Evolutionary conservation across 225 moss, liverwort and hornwort species (phyloP).

Genomic region (Thuidium tamariscinum): DNA sequence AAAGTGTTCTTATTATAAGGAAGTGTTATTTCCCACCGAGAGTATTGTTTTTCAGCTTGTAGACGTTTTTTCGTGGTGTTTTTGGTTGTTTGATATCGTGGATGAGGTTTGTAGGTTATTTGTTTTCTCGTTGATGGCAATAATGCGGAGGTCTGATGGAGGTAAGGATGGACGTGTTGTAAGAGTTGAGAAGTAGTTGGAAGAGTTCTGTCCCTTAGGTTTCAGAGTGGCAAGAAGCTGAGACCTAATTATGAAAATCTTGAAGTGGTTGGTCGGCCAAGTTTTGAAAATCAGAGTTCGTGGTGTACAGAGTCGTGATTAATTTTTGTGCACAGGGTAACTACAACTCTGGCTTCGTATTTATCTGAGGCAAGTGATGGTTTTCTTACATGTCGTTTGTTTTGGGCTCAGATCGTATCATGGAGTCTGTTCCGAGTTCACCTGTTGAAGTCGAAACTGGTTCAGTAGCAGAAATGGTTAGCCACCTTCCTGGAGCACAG

Average conservation of each 20-base stretch:
- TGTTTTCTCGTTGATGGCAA: neutral
- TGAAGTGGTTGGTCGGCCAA: neutral
- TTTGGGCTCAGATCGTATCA: constrained; percentile 7
- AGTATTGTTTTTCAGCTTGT: neutral
- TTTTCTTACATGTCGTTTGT: neutral
- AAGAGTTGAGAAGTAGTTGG: neutral
- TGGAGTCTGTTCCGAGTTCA: constrained; percentile 20
- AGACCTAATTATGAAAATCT: constrained; percentile 12
- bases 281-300: neutral
- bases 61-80: neutral
- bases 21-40: neutral
- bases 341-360: neutral
- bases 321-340: neutral
- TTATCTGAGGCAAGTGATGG: neutral
- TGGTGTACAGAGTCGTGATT: neutral
- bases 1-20: neutral
- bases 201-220: neutral
- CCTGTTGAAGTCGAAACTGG: constrained; percentile 9
- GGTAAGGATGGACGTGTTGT: neutral
- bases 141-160: neutral
- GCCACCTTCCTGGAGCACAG: constrained; percentile 38
- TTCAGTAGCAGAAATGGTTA: constrained; percentile 41
- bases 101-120: neutral
- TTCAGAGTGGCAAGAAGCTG: constrained; percentile 13
- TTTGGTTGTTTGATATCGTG: neutral